Base-by-base conservation (phyloP, 1,139 yeast genomes). In the Ogataea hybrid region DNA sequence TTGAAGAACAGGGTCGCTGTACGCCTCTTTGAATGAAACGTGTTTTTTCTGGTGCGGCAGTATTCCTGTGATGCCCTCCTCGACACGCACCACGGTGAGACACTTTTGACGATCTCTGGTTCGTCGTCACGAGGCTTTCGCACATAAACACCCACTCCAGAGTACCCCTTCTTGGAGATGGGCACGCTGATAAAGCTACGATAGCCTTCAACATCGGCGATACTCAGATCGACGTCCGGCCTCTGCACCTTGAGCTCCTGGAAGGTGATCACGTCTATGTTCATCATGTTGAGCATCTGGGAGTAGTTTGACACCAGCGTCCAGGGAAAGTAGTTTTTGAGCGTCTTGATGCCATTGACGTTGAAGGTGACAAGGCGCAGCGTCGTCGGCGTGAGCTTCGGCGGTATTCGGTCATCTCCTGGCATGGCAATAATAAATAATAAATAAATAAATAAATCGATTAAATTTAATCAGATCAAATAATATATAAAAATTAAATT, bases 131-230 rank as follows among this genome's bases (percentile, higher is more conserved):
- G 49, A 0, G 83, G 81, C 3, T 68, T 58, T 49, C 89, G 67
- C 3, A 90, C 77, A 63, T 87, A 90, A 2, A 92, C 74, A 0
- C 90, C 95, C 2, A 92, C 97, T 0, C 98, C 98, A 47, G 94
- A 79, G 60, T 92, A 92, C 0, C 97, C 97, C 58, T 81, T 84
- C 56, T 77, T 81, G 2, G 58, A 47, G 9, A 61, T 60, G 0
- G 97, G 95, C 16, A 88, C 66, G 0, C 94, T 71, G 28, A 89
- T 77, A 53, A 79, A 92, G 1, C 87, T 73, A 25, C 71, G 66
- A 56, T 72, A 90, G 2, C 80, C 77, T 0, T 70, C 65, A 0
- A 86, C 64, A 43, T 74, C 69, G 0, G 84, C 92, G 54, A 86
- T 70, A 47, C 51, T 69, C 38, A 56, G 65, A 32, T 67, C 68